These are phyloP conservation scores for Aureobasidium sp. DNA, from an alignment of 2,329 filamentous ascomycete species.

Conservation along the genomic window DNA sequence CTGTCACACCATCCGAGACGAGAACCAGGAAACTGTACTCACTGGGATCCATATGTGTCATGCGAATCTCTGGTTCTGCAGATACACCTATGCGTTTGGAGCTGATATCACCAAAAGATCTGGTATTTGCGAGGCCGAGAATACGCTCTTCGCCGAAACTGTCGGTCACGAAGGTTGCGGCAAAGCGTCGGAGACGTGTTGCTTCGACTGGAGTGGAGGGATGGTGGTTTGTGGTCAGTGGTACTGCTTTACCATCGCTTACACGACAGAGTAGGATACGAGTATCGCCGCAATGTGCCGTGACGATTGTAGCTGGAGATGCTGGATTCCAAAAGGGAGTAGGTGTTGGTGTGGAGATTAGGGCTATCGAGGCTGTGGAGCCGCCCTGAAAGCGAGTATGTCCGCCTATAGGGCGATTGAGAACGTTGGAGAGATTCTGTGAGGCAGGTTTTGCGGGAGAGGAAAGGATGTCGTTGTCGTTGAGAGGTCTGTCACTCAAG, in stretches of 20 bases:
- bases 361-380: constrained; percentile 79
- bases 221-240: constrained; percentile 86
- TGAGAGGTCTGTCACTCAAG: constrained; percentile 68
- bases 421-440: constrained; percentile 29
- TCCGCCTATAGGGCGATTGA: constrained; percentile 63
- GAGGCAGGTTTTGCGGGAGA: constrained; percentile 43
- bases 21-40: constrained; percentile 87
- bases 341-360: constrained; percentile 87
- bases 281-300: constrained; percentile 90
- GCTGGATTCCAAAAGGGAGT: constrained; percentile 93
- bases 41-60: constrained; percentile 70
- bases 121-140: constrained; percentile 84
- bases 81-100: constrained; percentile 90
- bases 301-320: constrained; percentile 72
- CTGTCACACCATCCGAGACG: constrained; percentile 81
- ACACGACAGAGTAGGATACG: constrained; percentile 86
- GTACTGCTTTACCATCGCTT: constrained; percentile 67
- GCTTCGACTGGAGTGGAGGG: constrained; percentile 81
- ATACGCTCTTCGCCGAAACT: constrained; percentile 97
- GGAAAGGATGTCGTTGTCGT: constrained; percentile 76
- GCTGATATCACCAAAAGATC: constrained; percentile 86
- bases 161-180: constrained; percentile 82
- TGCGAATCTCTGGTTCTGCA: constrained; percentile 82
- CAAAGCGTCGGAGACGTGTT: constrained; percentile 75
- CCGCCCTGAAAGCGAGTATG: constrained; percentile 77